These are phyloP conservation scores for Epichloe aotearoae DNA, from an alignment of 2,329 filamentous ascomycete species.

Conservation along the genomic window DNA sequence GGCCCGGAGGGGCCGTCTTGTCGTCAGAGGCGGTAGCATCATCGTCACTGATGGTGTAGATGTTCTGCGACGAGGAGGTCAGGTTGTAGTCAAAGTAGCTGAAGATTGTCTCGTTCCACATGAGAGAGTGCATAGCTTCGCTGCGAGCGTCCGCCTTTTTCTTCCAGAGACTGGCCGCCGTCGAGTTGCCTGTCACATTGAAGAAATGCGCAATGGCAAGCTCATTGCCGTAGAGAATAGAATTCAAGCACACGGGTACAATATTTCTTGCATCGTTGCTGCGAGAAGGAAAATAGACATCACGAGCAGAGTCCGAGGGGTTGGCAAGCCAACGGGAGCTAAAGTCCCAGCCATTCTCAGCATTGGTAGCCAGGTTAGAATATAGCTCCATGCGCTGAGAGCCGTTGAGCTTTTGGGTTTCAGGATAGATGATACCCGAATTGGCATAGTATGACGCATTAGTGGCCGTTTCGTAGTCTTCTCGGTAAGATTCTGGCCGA, in stretches of 20 bases:
- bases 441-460: slow-evolving; percentile 49
- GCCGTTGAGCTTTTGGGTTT: slow-evolving; percentile 34
- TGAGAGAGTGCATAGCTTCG: slow-evolving; percentile 46
- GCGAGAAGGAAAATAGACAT: slow-evolving; percentile 52
- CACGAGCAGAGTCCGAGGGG: slow-evolving; percentile 42
- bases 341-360: slow-evolving; percentile 56
- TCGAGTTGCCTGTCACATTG: slow-evolving; percentile 34
- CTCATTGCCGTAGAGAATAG: slow-evolving; percentile 55
- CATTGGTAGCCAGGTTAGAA: slow-evolving; percentile 48
- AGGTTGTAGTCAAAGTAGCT: slow-evolving; percentile 60
- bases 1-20: slow-evolving; percentile 34
- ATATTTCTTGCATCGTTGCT: slow-evolving; percentile 46
- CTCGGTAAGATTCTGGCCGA: slow-evolving; percentile 52
- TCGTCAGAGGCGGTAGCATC: slow-evolving; percentile 21
- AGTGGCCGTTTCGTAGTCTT: slow-evolving; percentile 53
- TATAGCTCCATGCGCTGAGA: slow-evolving; percentile 41
- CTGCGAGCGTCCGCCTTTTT: slow-evolving; percentile 38
- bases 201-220: slow-evolving; percentile 43
- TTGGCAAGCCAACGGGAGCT: slow-evolving; percentile 42
- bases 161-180: slow-evolving; percentile 35
- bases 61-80: slow-evolving; percentile 41
- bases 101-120: slow-evolving; percentile 51
- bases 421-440: slow-evolving; percentile 45
- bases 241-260: slow-evolving; percentile 54
- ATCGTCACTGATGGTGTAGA: slow-evolving; percentile 37